Base-by-base conservation (phyloP, 352 stramenopile genomes). In the Lagenidium giganteum region DNA sequence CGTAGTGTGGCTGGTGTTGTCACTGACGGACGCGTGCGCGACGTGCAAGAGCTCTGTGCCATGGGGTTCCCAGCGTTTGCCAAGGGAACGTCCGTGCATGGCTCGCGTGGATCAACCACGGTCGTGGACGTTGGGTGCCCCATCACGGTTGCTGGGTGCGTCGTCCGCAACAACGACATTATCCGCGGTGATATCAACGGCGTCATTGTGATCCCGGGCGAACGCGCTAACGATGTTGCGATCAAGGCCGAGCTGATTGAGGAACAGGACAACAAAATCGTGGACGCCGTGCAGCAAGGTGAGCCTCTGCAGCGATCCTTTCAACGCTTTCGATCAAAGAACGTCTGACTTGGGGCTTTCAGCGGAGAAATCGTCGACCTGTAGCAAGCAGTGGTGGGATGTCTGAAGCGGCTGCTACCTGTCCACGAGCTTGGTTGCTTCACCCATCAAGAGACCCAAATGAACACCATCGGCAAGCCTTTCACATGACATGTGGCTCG, bases 121-220 rank as follows among this genome's bases (percentile, higher is more conserved):
- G 66, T 85, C 11, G 70, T 61, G n/a, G 61, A 79, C 34, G 67
- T 85, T 14, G 73, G 71, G 17, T 61, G 57, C 16, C 65, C 70
- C 3, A 51, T 85, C 12, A 52, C 77, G 2, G 63, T 85, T 23
- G 52, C 64, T 13, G 72, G 67, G 27, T 82, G 72, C 39, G 67
- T 85, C n/a, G 70, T 85, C 31, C 70, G 72, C 38, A 74, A 67
- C 40, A 56, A 58, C 27, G 72, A 85, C 48, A 79, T 85, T 35
- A 76, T 85, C 37, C 72, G 68, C 30, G 72, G 57, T 14, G 72
- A 85, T 38, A 57, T 83, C 21, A 85, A 85, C 42, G 72, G 72
- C 16, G 72, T 83, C 8, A 33, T 85, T 20, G 72, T 83, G 29
- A 67, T 85, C 48, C 72, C 72, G 9, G 45, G 43, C 12, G 72